Evolutionary conservation across 2,329 filamentous ascomycete species (phyloP).

Genomic region (Pseudogymnoascus sp.): DNA sequence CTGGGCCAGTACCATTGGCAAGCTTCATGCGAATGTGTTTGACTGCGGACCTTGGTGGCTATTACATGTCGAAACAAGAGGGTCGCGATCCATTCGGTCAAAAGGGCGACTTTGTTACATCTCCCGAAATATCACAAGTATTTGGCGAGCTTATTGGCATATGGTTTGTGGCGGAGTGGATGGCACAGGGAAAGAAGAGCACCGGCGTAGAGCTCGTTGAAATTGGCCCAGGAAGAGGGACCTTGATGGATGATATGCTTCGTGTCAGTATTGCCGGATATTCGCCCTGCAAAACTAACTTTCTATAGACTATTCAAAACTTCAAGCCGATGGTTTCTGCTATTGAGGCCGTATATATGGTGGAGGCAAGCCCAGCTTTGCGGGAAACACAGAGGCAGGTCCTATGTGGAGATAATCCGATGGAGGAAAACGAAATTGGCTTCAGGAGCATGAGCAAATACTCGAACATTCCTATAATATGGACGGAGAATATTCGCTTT

Average conservation of each 20-base stretch:
- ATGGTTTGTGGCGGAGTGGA: constrained; percentile 96
- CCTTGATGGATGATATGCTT: constrained; percentile 93
- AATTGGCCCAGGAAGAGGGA: constrained; percentile 87
- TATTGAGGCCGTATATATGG: constrained; percentile 83
- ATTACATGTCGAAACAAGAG: constrained; percentile 71
- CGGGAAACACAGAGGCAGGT: constrained; percentile 69
- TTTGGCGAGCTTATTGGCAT: constrained; percentile 92
- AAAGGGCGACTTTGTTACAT: constrained; percentile 93
- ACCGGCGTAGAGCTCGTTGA: constrained; percentile 83
- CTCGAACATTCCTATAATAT: constrained; percentile 65
- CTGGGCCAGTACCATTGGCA: constrained; percentile 83
- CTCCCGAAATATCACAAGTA: constrained; percentile 92
- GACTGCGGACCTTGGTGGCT: constrained; percentile 81
- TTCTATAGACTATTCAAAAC: constrained; percentile 63
- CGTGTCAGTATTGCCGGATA: constrained; percentile 50
- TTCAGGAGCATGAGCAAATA: constrained; percentile 70
- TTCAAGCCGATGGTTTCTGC: constrained; percentile 71
- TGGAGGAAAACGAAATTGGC: constrained; percentile 65
- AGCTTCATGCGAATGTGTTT: constrained; percentile 98
- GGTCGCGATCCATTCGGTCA: constrained; percentile 82
- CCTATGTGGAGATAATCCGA: constrained; percentile 64
- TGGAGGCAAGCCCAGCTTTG: constrained; percentile 82
- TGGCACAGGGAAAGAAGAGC: constrained; percentile 70
- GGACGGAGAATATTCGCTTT: constrained; percentile 59
- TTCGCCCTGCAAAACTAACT: constrained; percentile 12